Conservation (phyloP, 164 flowering plant species). For the Houttuynia cordata region DNA sequence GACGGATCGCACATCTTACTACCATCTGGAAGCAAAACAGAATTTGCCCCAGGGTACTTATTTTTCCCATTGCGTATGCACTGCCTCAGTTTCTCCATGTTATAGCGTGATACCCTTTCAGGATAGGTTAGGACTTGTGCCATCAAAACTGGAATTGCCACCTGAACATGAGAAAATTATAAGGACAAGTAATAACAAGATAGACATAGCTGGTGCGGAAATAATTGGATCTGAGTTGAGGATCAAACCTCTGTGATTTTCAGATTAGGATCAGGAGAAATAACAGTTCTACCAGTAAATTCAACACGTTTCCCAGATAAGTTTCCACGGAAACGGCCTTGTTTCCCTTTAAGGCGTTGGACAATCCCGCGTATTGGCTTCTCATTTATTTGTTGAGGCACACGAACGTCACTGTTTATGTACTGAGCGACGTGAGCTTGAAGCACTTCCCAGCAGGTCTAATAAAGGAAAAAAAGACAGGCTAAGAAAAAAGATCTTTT, state of each 20-base stretch:
- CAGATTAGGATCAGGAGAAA: constrained; percentile 96
- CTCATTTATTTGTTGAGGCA: constrained; percentile 22
- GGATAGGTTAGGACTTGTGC: constrained; percentile 76
- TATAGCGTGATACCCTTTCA: constrained; percentile 76
- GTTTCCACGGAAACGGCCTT: constrained; percentile 89
- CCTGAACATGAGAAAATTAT: constrained; percentile 26
- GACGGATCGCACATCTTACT: constrained; percentile 26
- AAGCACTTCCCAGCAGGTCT: constrained; percentile 67
- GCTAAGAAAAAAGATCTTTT: background rate
- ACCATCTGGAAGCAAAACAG: constrained; percentile 49
- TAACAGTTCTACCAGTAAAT: constrained; percentile 92
- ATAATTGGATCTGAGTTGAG: background rate
- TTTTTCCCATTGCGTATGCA: constrained; percentile 73
- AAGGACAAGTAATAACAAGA: background rate
- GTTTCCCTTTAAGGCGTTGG: constrained; percentile 94
- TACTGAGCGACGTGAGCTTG: constrained; percentile 73
- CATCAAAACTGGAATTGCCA: constrained; percentile 78
- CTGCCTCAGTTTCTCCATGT: constrained; percentile 83
- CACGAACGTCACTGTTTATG: constrained; percentile 73
- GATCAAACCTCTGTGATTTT: constrained; percentile 78
- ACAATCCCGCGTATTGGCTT: constrained; percentile 65
- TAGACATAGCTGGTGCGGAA: constrained; percentile 1
- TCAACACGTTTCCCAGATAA: constrained; percentile 96
- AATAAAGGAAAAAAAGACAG: constrained; percentile 7
- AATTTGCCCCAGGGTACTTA: constrained; percentile 88